Conservation (phyloP, 2,329 filamentous ascomycete genomes). For the Paecilomyces dactylethromorphus region DNA sequence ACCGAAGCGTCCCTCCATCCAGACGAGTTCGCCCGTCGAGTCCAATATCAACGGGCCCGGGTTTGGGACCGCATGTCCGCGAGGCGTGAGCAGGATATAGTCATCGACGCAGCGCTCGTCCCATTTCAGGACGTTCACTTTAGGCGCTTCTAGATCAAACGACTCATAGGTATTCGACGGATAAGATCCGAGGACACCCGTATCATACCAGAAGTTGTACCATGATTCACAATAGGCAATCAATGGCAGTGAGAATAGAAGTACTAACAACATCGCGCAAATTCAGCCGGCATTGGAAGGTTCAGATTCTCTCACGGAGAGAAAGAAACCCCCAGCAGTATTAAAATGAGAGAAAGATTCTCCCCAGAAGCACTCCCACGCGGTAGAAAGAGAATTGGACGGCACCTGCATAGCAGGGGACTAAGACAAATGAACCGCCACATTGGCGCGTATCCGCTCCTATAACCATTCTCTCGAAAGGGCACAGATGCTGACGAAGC, state of each 20-base stretch:
- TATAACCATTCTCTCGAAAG: not conserved
- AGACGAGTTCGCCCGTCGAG: constrained; percentile 19
- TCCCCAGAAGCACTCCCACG: not conserved
- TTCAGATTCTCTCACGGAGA: not conserved
- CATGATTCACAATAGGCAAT: constrained; percentile 3
- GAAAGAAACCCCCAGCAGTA: not conserved
- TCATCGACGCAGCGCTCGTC: constrained; percentile 27
- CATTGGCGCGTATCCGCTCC: not conserved
- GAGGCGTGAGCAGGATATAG: constrained; percentile 32
- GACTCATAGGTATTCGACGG: constrained; percentile 7
- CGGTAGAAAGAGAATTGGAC: not conserved
- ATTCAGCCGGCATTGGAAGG: not conserved
- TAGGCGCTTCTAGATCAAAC: constrained; percentile 5
- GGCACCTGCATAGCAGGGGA: not conserved
- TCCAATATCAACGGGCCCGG: constrained; percentile 37
- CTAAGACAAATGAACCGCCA: not conserved
- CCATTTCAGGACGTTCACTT: constrained; percentile 10
- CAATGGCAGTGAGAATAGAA: not conserved
- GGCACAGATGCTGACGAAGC: not conserved
- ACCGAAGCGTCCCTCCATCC: constrained; percentile 24
- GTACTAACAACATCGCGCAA: not conserved
- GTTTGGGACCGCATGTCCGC: constrained; percentile 21
- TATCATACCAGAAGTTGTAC: constrained; percentile 10
- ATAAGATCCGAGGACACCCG: constrained; percentile 9
- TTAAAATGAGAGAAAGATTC: not conserved